These are phyloP conservation scores for apple (Malus domestica) DNA, from an alignment of 306 rosid genomes.

Conservation along the genomic window DNA sequence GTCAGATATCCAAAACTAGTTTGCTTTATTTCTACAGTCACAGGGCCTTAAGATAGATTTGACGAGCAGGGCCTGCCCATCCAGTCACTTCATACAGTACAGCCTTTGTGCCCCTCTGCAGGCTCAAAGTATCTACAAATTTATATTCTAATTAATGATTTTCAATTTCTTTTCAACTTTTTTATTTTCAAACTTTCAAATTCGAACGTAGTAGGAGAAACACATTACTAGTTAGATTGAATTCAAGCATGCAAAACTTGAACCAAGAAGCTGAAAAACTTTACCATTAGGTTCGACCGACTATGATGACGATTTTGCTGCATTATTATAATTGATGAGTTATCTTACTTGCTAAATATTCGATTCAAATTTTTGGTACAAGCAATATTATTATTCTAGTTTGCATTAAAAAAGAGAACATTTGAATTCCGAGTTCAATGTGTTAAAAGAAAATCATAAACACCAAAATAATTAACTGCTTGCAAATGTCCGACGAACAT, in stretches of 20 bases:
- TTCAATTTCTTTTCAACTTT: slow-evolving; percentile 1
- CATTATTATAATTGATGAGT: no score
- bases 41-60: slow-evolving; percentile 46
- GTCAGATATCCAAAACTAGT: slow-evolving; percentile 34
- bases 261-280: not conserved
- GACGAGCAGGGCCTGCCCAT: slow-evolving; percentile 64
- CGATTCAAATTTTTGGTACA: no score
- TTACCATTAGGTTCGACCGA: not conserved
- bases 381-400: no score
- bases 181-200: not conserved
- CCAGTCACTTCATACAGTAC: slow-evolving; percentile 70
- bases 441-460: no score
- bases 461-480: no score
- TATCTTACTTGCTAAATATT: no score
- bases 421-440: no score
- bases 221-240: not conserved
- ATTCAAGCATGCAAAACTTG: not conserved
- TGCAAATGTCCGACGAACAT: not conserved
- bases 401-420: no score
- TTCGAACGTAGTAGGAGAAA: no score
- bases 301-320: no score
- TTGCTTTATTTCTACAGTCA: slow-evolving; percentile 28
- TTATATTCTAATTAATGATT: slow-evolving; percentile 1
- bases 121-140: slow-evolving; percentile 14
- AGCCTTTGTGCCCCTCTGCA: slow-evolving; percentile 41